Percentiles rank a stretch among this genome's conserved stretches.
These are phyloP conservation scores for Hansfordia pulvinata DNA, from an alignment of 2,329 filamentous ascomycete genomes.

Conservation along the genomic window DNA sequence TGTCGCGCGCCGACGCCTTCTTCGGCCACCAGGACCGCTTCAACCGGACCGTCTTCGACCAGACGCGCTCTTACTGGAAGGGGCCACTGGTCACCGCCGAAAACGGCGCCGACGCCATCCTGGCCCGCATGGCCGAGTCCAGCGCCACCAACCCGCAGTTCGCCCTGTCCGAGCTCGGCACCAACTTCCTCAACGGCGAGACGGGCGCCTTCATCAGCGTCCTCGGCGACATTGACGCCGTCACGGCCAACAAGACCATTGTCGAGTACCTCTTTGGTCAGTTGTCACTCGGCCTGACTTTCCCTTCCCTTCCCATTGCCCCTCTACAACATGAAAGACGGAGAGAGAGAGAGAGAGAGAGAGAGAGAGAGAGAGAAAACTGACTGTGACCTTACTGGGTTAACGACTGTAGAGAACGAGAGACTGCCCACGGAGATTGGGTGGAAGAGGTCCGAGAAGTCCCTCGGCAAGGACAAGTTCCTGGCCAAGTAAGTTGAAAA, in stretches of 20 bases:
- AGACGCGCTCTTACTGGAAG: slow-evolving; percentile 30
- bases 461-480: too few species aligned
- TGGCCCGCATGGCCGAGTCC: slow-evolving; percentile 28
- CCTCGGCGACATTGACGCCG: slow-evolving; percentile 26
- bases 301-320: too few species aligned
- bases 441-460: slow-evolving; percentile 18
- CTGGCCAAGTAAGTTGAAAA: too few species aligned
- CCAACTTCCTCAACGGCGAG: slow-evolving; percentile 33
- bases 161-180: slow-evolving; percentile 22
- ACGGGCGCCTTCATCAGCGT: slow-evolving; percentile 29
- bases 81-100: slow-evolving; percentile 21
- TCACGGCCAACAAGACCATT: slow-evolving; percentile 21
- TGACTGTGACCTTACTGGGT: not conserved
- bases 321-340: too few species aligned
- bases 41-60: slow-evolving; percentile 35
- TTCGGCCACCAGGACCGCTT: slow-evolving; percentile 37
- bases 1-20: slow-evolving; percentile 32
- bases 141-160: slow-evolving; percentile 33
- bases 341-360: too few species aligned
- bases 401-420: slow-evolving; percentile 22
- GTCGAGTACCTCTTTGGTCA: slow-evolving; percentile 30
- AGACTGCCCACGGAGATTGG: slow-evolving; percentile 24
- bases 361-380: not conserved
- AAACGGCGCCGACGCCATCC: slow-evolving; percentile 29
- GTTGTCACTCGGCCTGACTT: too few species aligned